These are phyloP conservation scores for Henckelia pumila DNA, from an alignment of 257 asterid genomes.

Conservation along the genomic window DNA sequence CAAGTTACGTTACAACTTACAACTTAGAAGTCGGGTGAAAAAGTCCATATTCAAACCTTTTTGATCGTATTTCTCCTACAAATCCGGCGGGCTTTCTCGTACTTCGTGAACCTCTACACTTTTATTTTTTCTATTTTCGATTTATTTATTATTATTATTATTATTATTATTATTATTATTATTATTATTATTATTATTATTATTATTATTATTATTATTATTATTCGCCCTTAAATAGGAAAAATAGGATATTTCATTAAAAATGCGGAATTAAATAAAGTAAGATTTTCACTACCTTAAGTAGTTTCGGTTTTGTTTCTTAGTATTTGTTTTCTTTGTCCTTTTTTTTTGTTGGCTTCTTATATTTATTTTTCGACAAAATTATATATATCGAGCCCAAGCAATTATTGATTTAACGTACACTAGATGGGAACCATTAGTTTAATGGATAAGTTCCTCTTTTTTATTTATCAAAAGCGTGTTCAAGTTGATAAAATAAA, in stretches of 20 bases:
- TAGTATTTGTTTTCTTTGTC: not conserved
- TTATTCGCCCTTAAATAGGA: not conserved
- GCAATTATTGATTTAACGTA: not conserved
- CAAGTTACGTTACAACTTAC: conserved; percentile 22
- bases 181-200: too few species aligned
- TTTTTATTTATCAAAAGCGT: too few species aligned
- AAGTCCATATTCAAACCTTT: conserved; percentile 35
- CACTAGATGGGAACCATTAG: not conserved
- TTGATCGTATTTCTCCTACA: conserved; percentile 22
- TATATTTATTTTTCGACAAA: too few species aligned
- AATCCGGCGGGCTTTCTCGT: conserved; percentile 33
- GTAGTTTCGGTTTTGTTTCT: not conserved
- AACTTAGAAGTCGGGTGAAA: conserved; percentile 8
- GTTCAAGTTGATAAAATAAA: too few species aligned
- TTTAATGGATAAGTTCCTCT: too few species aligned
- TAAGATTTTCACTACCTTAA: not conserved
- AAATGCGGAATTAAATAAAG: conserved; percentile 16
- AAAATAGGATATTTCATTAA: too few species aligned
- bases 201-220: too few species aligned
- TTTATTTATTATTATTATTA: not conserved
- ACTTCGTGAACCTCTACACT: not conserved
- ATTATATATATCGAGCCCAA: too few species aligned
- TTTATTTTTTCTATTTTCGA: not conserved
- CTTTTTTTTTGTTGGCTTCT: not conserved
- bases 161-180: too few species aligned